phyloP scores from a whole-genome alignment of 2,329 filamentous ascomycete species.

The Cadophora sp. region DNA sequence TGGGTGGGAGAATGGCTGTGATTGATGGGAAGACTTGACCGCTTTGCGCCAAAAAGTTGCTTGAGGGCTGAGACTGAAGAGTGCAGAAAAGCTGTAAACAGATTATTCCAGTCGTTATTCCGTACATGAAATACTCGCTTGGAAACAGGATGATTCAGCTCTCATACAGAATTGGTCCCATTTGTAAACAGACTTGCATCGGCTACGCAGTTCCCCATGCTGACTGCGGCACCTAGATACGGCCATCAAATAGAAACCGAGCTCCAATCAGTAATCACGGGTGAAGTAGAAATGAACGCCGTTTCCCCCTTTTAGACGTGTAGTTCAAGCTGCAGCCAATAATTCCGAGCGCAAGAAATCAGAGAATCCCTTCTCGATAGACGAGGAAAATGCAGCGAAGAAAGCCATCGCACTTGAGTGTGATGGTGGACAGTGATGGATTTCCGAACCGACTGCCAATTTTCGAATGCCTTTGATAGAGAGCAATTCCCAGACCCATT shows the following conservation, averaged over 20 bases:
- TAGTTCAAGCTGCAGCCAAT: conserved; percentile 29
- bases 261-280: neutral
- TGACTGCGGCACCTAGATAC: neutral
- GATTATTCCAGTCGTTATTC: neutral
- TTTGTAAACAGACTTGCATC: conserved; percentile 11
- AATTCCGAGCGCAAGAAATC: conserved; percentile 56
- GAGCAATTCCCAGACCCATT: conserved; percentile 64
- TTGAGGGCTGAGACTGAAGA: neutral
- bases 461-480: conserved; percentile 56
- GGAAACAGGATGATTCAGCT: conserved; percentile 11
- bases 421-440: conserved; percentile 60
- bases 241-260: too few relatives aligned
- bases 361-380: conserved; percentile 61
- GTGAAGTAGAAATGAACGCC: neutral
- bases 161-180: neutral
- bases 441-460: conserved; percentile 59
- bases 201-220: conserved; percentile 1
- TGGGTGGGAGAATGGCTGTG: neutral
- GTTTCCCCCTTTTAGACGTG: neutral
- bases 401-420: conserved; percentile 61
- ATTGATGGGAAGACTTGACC: neutral
- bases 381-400: conserved; percentile 65
- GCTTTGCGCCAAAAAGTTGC: neutral
- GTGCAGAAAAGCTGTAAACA: neutral
- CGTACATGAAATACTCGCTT: conserved; percentile 3